Percentiles rank a stretch among this genome's conserved stretches.
phyloP scores from a whole-genome alignment of 345 rosid genomes.

The Eucalyptus shirleyi region DNA sequence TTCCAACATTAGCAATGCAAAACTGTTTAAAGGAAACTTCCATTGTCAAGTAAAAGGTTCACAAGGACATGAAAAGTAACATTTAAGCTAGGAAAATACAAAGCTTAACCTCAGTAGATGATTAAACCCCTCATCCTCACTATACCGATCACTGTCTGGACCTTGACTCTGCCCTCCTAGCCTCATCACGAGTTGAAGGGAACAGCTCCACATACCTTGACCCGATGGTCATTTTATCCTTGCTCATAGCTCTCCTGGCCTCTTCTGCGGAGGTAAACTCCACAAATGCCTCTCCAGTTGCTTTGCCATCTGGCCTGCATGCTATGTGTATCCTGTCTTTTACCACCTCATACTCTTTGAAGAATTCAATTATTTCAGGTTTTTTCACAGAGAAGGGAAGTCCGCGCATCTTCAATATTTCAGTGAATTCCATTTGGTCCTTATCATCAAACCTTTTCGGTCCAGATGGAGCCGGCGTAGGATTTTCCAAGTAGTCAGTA shows the following conservation, averaged over 20 bases:
- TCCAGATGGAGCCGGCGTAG: slow-evolving; percentile 57
- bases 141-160: slow-evolving; percentile 52
- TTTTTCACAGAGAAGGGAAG: slow-evolving; percentile 79
- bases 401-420: slow-evolving; percentile 84
- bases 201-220: slow-evolving; percentile 81
- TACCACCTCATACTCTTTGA: slow-evolving; percentile 41
- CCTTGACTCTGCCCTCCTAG: slow-evolving; percentile 83
- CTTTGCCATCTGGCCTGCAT: slow-evolving; percentile 87
- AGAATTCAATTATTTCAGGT: slow-evolving; percentile 56
- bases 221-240: slow-evolving; percentile 89
- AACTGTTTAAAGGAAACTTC: background rate
- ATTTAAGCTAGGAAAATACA: background rate
- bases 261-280: slow-evolving; percentile 71
- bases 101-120: background rate
- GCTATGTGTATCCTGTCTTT: slow-evolving; percentile 66
- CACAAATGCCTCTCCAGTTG: slow-evolving; percentile 89
- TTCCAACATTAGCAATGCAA: background rate
- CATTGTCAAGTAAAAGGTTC: background rate
- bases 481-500: slow-evolving; percentile 46
- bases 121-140: background rate
- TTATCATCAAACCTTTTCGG: slow-evolving; percentile 54
- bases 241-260: slow-evolving; percentile 78
- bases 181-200: slow-evolving; percentile 76
- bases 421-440: slow-evolving; percentile 67
- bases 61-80: background rate